A percentile compares a stretch with the other conserved stretches of the same genome.
Evolutionary conservation across 2,329 filamentous ascomycete species (phyloP).

Genomic region (Byssochlamys sp.): DNA sequence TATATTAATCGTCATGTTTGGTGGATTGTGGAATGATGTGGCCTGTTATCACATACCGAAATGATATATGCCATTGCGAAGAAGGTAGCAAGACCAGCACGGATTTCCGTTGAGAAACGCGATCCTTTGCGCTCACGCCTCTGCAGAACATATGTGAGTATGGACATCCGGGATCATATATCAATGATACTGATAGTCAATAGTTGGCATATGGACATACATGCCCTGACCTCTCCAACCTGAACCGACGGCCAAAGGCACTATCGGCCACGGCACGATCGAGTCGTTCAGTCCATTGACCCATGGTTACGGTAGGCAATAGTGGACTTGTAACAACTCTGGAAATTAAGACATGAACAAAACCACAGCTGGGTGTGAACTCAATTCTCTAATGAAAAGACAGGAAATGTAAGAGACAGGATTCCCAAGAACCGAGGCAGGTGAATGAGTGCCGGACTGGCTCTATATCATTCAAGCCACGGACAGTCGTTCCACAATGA

Average conservation of each 20-base stretch:
- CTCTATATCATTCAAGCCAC: neutral
- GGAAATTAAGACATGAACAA: neutral
- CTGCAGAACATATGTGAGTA: slow-evolving; percentile 31
- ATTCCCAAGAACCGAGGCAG: neutral
- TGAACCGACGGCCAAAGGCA: slow-evolving; percentile 62
- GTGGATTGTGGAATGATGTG: neutral
- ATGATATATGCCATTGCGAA: slow-evolving; percentile 78
- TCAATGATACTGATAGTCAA: slow-evolving; percentile 8
- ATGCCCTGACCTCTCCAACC: slow-evolving; percentile 72
- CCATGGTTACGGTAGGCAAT: neutral
- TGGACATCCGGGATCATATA: neutral
- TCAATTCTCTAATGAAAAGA: neutral
- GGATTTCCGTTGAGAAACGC: slow-evolving; percentile 72
- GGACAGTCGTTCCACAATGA: neutral
- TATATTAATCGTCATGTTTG: neutral
- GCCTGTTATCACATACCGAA: slow-evolving; percentile 45
- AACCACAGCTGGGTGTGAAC: neutral
- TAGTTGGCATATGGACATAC: slow-evolving; percentile 43
- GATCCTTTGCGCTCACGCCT: slow-evolving; percentile 63
- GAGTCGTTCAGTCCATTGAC: neutral
- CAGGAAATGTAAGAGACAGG: neutral
- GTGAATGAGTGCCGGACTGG: neutral
- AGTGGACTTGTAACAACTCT: neutral
- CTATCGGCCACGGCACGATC: slow-evolving; percentile 47
- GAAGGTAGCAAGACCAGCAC: slow-evolving; percentile 71